Evolutionary conservation across 257 asterid species (phyloP).

Genomic region (Nicotiana attenuata): DNA sequence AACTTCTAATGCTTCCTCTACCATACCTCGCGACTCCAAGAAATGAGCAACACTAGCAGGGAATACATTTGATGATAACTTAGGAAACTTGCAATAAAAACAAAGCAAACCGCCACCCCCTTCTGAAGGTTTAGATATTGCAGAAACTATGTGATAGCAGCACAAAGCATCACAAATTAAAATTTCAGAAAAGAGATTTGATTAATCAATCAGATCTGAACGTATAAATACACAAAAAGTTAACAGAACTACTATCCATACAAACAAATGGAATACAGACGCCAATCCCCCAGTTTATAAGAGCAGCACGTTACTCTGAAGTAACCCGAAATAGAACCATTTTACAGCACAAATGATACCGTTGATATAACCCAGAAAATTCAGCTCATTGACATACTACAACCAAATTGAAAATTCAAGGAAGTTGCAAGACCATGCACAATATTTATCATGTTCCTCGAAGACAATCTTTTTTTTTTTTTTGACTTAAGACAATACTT

Average conservation of each 20-base stretch:
- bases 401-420: neutral
- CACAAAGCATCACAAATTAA: neutral
- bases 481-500: neutral
- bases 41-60: constrained; percentile 75
- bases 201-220: neutral
- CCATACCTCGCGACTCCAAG: constrained; percentile 97
- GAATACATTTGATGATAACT: neutral
- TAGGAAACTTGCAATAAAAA: neutral
- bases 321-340: neutral
- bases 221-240: neutral
- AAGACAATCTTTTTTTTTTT: neutral
- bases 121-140: neutral
- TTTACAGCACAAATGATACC: neutral
- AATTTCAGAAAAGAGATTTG: neutral
- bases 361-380: neutral
- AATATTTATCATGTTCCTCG: neutral
- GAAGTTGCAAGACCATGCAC: neutral
- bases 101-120: neutral
- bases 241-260: neutral
- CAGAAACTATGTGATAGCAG: neutral
- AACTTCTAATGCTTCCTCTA: constrained; percentile 85
- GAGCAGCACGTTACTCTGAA: neutral
- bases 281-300: neutral
- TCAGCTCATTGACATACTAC: neutral
- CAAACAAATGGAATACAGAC: neutral